Percentiles rank a stretch among this genome's conserved stretches.
These are phyloP conservation scores for Termitomyces sp. DNA, from an alignment of 768 basidiomycete species.

Conservation along the genomic window DNA sequence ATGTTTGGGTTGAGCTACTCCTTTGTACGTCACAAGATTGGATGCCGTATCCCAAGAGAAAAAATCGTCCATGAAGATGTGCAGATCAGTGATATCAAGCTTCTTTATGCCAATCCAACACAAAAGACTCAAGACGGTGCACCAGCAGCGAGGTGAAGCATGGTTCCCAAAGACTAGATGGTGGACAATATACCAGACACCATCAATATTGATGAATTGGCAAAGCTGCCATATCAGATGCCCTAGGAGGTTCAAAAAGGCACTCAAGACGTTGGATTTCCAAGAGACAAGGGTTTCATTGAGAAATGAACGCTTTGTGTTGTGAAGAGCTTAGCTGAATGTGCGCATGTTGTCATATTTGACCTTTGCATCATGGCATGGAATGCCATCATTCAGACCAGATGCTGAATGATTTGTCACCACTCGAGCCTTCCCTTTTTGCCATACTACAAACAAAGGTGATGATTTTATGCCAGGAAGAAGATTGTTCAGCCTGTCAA, in stretches of 20 bases:
- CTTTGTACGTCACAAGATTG: too few species aligned
- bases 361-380: neutral
- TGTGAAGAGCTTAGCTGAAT: constrained; percentile 3
- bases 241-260: constrained; percentile 24
- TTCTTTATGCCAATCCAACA: constrained; percentile 14
- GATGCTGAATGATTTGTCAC: constrained; percentile 5
- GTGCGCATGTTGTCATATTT: constrained; percentile 4
- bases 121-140: constrained; percentile 18
- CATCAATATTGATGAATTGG: constrained; percentile 18
- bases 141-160: constrained; percentile 19
- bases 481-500: constrained; percentile 1
- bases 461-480: constrained; percentile 20
- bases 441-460: constrained; percentile 21
- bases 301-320: constrained; percentile 14
- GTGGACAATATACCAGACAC: neutral
- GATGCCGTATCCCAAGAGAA: neutral
- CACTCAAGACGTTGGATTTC: constrained; percentile 23
- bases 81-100: constrained; percentile 10
- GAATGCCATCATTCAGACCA: constrained; percentile 10
- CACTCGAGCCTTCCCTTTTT: constrained; percentile 19
- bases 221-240: constrained; percentile 27
- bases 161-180: constrained; percentile 22
- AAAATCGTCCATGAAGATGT: constrained; percentile 21
- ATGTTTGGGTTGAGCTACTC: too few species aligned
- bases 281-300: constrained; percentile 15